Evolutionary conservation across 148 eudicot genomes (phyloP).

Genomic region (Suaeda aralocaspica): DNA sequence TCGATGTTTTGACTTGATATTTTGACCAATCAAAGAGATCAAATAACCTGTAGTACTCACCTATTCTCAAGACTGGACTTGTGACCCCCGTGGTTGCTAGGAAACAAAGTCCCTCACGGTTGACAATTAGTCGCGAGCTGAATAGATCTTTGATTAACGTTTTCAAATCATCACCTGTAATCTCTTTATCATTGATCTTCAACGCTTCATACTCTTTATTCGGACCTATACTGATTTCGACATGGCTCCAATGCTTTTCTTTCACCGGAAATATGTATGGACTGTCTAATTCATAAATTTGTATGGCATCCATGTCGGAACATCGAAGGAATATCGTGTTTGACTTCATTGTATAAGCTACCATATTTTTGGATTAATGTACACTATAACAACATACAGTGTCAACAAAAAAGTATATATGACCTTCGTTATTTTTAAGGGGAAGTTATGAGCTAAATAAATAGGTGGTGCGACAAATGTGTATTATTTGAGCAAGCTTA

Average conservation of each 20-base stretch:
- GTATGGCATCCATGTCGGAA: background rate
- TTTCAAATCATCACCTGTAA: background rate
- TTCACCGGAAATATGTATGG: conserved; percentile 6
- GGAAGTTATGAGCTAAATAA: too few species aligned
- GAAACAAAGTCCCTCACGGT: conserved; percentile 18
- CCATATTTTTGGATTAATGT: background rate
- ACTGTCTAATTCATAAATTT: conserved; percentile 8
- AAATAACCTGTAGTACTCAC: conserved; percentile 1
- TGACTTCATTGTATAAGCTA: background rate
- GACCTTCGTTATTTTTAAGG: too few species aligned
- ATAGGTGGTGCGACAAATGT: too few species aligned
- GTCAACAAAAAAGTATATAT: too few species aligned
- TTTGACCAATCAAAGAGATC: conserved; percentile 10
- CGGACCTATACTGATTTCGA: background rate
- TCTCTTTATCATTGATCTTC: background rate
- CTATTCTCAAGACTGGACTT: background rate
- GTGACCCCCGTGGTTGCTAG: background rate
- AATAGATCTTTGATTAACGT: background rate
- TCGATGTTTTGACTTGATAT: background rate
- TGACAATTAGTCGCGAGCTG: conserved; percentile 6
- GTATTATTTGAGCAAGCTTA: too few species aligned
- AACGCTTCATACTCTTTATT: background rate
- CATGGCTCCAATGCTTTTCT: background rate
- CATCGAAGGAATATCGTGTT: background rate
- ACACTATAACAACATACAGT: too few species aligned